Conservation (phyloP, 371 early-diverging fungal genomes). For the Fennellomyces sp. region DNA sequence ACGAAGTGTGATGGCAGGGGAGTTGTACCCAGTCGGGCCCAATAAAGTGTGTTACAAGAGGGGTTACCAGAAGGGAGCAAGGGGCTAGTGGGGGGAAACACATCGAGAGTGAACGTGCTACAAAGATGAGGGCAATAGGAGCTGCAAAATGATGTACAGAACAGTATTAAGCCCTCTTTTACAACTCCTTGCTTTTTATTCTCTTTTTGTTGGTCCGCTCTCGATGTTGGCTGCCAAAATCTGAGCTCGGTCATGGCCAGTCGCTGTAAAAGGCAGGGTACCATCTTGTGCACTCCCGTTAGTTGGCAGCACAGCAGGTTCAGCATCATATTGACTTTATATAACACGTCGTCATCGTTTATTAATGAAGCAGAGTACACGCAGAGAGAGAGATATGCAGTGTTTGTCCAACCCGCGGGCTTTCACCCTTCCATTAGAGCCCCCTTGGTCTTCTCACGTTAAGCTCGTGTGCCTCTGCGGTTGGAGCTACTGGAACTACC, state of each 20-base stretch:
- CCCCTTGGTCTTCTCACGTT: neutral
- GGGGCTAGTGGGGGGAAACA: neutral
- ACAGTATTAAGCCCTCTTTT: neutral
- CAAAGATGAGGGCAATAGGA: slow-evolving; percentile 6
- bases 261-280: slow-evolving; percentile 4
- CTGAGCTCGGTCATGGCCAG: neutral
- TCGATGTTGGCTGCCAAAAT: slow-evolving; percentile 2
- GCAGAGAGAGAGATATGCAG: neutral
- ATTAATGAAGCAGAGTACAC: neutral
- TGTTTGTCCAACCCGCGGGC: neutral
- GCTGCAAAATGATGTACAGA: slow-evolving; percentile 9
- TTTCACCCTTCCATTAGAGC: neutral
- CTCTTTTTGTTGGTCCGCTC: neutral
- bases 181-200: neutral
- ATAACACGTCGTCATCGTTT: neutral
- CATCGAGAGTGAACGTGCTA: slow-evolving; percentile 8
- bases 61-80: neutral
- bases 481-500: neutral
- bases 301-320: too few species aligned
- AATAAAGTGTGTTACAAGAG: neutral
- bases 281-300: too few species aligned
- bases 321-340: too few species aligned
- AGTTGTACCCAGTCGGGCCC: neutral
- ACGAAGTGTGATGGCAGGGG: neutral
- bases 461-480: neutral